Percentiles rank a stretch among this genome's conserved stretches.
These are phyloP conservation scores for Monosporascus sp. DNA, from an alignment of 2,329 filamentous ascomycete species.

Conservation along the genomic window DNA sequence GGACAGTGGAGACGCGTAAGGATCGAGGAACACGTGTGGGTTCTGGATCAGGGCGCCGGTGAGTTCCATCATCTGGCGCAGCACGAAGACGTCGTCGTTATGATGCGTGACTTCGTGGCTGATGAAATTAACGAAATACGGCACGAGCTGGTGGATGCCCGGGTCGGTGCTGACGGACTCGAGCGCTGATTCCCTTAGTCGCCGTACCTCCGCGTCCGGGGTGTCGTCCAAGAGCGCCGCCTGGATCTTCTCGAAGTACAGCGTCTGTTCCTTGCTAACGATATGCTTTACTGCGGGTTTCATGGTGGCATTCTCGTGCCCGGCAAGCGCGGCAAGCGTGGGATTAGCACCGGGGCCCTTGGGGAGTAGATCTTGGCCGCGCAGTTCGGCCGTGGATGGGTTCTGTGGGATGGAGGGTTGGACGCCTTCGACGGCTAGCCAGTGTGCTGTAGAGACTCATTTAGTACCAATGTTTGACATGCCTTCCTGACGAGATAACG, in stretches of 20 bases:
- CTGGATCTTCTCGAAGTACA: slow-evolving; percentile 96
- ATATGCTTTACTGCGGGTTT: slow-evolving; percentile 94
- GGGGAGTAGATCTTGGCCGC: slow-evolving; percentile 77
- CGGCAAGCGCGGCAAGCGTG: slow-evolving; percentile 74
- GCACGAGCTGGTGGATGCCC: slow-evolving; percentile 88
- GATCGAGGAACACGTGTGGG: slow-evolving; percentile 65
- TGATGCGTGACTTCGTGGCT: slow-evolving; percentile 93
- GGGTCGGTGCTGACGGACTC: slow-evolving; percentile 84
- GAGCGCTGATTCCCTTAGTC: slow-evolving; percentile 76
- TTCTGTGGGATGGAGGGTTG: slow-evolving; percentile 97
- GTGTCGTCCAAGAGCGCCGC: slow-evolving; percentile 81
- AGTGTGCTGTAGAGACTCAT: slow-evolving; percentile 62
- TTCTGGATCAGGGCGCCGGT: slow-evolving; percentile 81
- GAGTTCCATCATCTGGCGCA: slow-evolving; percentile 90
- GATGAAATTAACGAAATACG: slow-evolving; percentile 95
- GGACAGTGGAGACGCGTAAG: slow-evolving; percentile 61
- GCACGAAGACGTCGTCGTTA: slow-evolving; percentile 81
- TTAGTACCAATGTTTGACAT: slow-evolving; percentile 3
- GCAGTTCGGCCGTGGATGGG: slow-evolving; percentile 77
- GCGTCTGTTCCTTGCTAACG: slow-evolving; percentile 88
- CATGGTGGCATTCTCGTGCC: slow-evolving; percentile 76
- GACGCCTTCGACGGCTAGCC: slow-evolving; percentile 95
- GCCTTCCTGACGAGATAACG: not conserved
- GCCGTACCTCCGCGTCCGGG: slow-evolving; percentile 68
- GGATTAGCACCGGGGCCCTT: slow-evolving; percentile 88